A percentile compares a stretch with the other conserved stretches of the same genome.
Evolutionary conservation across 2,329 filamentous ascomycete species (phyloP).

Genomic region (Penicillium polonicum): DNA sequence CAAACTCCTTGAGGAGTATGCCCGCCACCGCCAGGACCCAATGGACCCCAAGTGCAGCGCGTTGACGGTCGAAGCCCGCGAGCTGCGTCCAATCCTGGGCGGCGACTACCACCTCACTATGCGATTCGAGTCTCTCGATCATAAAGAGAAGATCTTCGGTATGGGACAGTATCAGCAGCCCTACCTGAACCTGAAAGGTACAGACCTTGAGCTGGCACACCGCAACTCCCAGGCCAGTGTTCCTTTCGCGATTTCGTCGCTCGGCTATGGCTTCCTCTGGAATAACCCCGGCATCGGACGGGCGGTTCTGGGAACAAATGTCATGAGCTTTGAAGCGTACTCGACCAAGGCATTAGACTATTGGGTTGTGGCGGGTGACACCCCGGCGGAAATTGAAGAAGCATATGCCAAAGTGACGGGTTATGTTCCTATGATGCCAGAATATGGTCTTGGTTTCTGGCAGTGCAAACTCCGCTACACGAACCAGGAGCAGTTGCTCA

Average conservation of each 20-base stretch:
- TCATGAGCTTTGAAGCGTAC: conserved; percentile 61
- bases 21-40: conserved; percentile 51
- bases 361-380: conserved; percentile 61
- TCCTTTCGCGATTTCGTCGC: conserved; percentile 60
- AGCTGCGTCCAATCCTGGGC: conserved; percentile 56
- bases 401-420: conserved; percentile 59
- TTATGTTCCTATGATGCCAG: conserved; percentile 65
- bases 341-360: conserved; percentile 61
- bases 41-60: conserved; percentile 60
- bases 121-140: conserved; percentile 57
- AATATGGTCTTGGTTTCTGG: conserved; percentile 68
- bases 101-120: conserved; percentile 58
- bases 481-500: conserved; percentile 63
- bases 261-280: conserved; percentile 65
- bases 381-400: conserved; percentile 56
- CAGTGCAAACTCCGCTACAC: conserved; percentile 67
- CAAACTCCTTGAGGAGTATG: conserved; percentile 54
- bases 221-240: conserved; percentile 66
- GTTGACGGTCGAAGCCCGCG: conserved; percentile 56
- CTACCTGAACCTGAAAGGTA: conserved; percentile 61
- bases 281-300: conserved; percentile 64
- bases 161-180: conserved; percentile 70
- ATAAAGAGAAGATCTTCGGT: conserved; percentile 62
- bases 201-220: conserved; percentile 63
- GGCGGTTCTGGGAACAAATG: conserved; percentile 60